These are phyloP conservation scores for Zanthoxylum bungeanum DNA, from an alignment of 345 rosid species.

Conservation along the genomic window DNA sequence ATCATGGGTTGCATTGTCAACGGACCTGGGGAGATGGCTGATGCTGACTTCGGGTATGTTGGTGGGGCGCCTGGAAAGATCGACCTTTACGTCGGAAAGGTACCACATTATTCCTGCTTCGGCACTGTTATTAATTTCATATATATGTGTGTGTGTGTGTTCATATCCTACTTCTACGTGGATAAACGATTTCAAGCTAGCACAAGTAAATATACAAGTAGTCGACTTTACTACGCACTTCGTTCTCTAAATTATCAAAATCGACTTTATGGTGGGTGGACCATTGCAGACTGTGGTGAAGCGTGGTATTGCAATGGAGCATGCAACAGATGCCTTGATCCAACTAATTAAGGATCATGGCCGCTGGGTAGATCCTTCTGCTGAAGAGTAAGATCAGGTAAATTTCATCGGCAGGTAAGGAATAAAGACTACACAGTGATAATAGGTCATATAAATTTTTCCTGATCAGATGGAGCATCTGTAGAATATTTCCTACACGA, in stretches of 20 bases:
- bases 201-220: too few relatives aligned
- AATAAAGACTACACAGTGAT: constrained; percentile 1
- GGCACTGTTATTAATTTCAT: neutral
- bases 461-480: too few relatives aligned
- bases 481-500: too few relatives aligned
- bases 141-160: too few relatives aligned
- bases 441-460: neutral
- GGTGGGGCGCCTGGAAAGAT: constrained; percentile 99
- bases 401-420: neutral
- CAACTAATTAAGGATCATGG: constrained; percentile 90
- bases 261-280: constrained; percentile 7
- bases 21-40: constrained; percentile 99
- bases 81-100: constrained; percentile 97
- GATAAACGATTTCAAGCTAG: neutral
- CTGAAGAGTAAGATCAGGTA: constrained; percentile 43
- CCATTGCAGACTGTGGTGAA: constrained; percentile 81
- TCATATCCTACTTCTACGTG: neutral
- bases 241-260: neutral
- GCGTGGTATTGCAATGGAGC: constrained; percentile 89
- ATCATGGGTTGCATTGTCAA: constrained; percentile 99
- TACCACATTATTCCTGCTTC: constrained; percentile 21
- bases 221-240: neutral
- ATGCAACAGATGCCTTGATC: constrained; percentile 82
- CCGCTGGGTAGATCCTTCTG: constrained; percentile 84
- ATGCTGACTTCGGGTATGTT: constrained; percentile 95